Percentiles rank a stretch among this genome's conserved stretches.
phyloP scores from a whole-genome alignment of 2,329 filamentous ascomycete species.

The Fusarium sp. region DNA sequence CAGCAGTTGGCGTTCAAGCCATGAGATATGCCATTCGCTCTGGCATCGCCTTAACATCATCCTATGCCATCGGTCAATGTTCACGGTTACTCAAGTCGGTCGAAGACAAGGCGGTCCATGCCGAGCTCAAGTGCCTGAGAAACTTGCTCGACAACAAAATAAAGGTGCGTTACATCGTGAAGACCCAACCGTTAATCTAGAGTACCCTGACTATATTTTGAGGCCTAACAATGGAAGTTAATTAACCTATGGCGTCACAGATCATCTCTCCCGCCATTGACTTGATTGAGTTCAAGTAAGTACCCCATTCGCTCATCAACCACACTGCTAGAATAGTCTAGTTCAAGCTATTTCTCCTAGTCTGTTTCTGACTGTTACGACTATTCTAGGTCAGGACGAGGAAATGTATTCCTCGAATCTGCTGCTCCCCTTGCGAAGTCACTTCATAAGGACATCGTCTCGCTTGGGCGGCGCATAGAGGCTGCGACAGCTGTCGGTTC shows the following conservation, averaged over 20 bases:
- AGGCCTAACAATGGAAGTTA: not conserved
- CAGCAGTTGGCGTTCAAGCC: slow-evolving; percentile 72
- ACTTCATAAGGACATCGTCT: slow-evolving; percentile 84
- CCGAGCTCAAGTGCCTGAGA: slow-evolving; percentile 78
- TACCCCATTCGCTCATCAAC: slow-evolving; percentile 18
- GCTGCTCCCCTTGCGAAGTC: slow-evolving; percentile 86
- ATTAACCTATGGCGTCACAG: slow-evolving; percentile 55
- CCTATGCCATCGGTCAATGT: slow-evolving; percentile 86
- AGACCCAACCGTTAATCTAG: not conserved
- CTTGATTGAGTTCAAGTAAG: slow-evolving; percentile 88
- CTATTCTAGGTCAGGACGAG: slow-evolving; percentile 60
- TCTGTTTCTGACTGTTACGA: slow-evolving; percentile 16
- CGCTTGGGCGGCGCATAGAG: slow-evolving; percentile 80
- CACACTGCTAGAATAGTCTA: slow-evolving; percentile 14
- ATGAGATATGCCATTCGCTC: slow-evolving; percentile 94
- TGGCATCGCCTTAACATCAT: slow-evolving; percentile 85
- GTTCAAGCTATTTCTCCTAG: slow-evolving; percentile 15
- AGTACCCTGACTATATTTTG: not conserved
- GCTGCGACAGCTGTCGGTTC: slow-evolving; percentile 72
- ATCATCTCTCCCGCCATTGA: slow-evolving; percentile 92
- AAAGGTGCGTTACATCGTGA: slow-evolving; percentile 63
- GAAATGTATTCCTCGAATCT: slow-evolving; percentile 77
- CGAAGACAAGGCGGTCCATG: slow-evolving; percentile 74
- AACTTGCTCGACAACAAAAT: slow-evolving; percentile 86
- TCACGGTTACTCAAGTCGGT: slow-evolving; percentile 82